Evolutionary conservation across 192 early-diverging fungal species (phyloP).

Genomic region (Allomyces macrogynus): DNA sequence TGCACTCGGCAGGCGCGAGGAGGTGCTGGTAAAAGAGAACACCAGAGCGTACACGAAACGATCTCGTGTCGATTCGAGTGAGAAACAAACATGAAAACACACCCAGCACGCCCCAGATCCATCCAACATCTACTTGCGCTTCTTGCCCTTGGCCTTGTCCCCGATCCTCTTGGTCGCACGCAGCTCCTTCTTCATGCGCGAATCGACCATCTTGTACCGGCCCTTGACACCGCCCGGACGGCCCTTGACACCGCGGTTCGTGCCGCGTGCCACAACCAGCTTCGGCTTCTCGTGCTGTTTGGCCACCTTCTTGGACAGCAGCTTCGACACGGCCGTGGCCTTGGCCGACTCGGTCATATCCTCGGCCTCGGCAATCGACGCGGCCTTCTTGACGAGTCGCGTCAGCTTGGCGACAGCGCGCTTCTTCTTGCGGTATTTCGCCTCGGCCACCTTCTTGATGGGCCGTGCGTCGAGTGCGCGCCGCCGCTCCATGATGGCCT

Average conservation of each 20-base stretch:
- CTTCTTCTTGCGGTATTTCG: slow-evolving; percentile 89
- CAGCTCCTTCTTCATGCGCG: slow-evolving; percentile 89
- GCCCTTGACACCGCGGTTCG: slow-evolving; percentile 64
- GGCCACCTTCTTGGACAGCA: slow-evolving; percentile 55
- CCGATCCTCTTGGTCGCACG: slow-evolving; percentile 55
- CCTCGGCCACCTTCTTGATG: slow-evolving; percentile 98
- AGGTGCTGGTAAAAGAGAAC: too few species aligned
- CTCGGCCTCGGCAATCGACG: slow-evolving; percentile 58
- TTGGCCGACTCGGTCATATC: slow-evolving; percentile 83
- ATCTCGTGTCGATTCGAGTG: too few species aligned
- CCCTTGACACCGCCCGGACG: slow-evolving; percentile 96
- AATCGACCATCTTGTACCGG: slow-evolving; percentile 91
- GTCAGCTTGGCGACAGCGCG: slow-evolving; percentile 51
- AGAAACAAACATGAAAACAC: too few species aligned
- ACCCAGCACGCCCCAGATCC: too few species aligned
- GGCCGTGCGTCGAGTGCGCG: slow-evolving; percentile 85
- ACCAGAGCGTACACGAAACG: too few species aligned
- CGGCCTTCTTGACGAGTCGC: slow-evolving; percentile 48
- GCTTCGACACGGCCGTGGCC: slow-evolving; percentile 51
- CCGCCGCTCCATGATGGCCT: slow-evolving; percentile 58
- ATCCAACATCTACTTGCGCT: slow-evolving; percentile 8
- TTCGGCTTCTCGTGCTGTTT: slow-evolving; percentile 54
- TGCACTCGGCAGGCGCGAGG: too few species aligned
- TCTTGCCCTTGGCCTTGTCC: slow-evolving; percentile 35
- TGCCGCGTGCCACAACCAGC: slow-evolving; percentile 76